Evolutionary conservation across 2,329 filamentous ascomycete genomes (phyloP), one percentile per base, ranked within the genome.

Genomic region (Talaromyces albobiverticillius): DNA sequence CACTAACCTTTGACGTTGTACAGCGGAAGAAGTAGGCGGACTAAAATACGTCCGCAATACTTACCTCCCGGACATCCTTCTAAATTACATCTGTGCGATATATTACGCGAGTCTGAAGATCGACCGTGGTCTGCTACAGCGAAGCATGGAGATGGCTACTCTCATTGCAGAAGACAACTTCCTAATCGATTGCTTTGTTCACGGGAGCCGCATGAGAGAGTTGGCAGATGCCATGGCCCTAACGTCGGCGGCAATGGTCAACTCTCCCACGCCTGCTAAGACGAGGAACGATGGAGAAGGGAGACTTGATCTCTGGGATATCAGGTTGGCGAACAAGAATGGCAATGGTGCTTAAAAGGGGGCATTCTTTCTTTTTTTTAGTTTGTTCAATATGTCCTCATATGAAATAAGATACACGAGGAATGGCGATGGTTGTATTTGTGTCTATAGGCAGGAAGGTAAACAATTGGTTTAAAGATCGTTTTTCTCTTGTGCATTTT

Each of bases 71-170:
- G 91, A 96, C 68, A 82, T 89, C 16, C 78, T 96, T 40, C 80
- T 99, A 47, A 89, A 88, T 2, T 96, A 94, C 68, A 84, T 94
- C 66, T 86, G 83, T 63, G 86, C 88, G 1, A 76, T 97, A 47
- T 88, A 95, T 67, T 88, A 88, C 65, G 87, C 88, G 0, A 90
- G 90, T 3, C 85, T 84, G 45, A 80, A 83, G 46, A 76, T 95
- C 41, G 87, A 85, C 43, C 85, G 90, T 41, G 89, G 93, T 55
- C 82, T 87, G 60, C 79, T 95, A 16, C 80, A 94, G 23, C 86
- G 93, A 66, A 89, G 87, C 63, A 93, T 99, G 88, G 89, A 96
- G 56, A 77, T 99, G 14, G 86, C 90, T 1, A 84, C 85, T 2
- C 81, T 96, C 48, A 90, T 93, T 2, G 84, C 87, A 54, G 83